Conservation (phyloP, 2,329 filamentous ascomycete species). For the Raffaelea albimanens region DNA sequence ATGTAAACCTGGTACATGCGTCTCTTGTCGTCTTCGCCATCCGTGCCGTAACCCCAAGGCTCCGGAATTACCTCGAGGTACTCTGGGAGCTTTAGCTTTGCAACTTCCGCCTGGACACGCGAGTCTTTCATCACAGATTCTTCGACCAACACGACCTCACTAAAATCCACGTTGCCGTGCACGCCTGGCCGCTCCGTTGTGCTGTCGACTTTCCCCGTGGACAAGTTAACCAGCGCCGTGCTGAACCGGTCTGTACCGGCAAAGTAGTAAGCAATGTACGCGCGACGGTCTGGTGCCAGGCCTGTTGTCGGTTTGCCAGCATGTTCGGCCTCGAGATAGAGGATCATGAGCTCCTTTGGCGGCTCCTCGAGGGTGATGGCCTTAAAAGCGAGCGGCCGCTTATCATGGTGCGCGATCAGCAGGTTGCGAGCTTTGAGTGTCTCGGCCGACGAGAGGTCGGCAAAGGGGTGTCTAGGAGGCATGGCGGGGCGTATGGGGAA, state of each 20-base stretch:
- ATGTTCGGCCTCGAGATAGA: slow-evolving; percentile 34
- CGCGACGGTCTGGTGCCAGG: slow-evolving; percentile 22
- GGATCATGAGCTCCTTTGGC: slow-evolving; percentile 34
- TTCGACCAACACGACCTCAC: slow-evolving; percentile 51
- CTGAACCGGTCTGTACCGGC: not conserved
- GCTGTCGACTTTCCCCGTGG: too few species aligned
- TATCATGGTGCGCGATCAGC: slow-evolving; percentile 14
- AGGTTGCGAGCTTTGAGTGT: not conserved
- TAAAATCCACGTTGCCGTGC: slow-evolving; percentile 49
- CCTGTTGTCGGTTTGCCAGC: slow-evolving; percentile 16
- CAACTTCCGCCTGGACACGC: slow-evolving; percentile 48
- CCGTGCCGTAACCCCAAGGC: slow-evolving; percentile 54
- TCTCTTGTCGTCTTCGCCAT: slow-evolving; percentile 19
- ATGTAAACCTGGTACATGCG: slow-evolving; percentile 50
- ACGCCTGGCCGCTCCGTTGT: too few species aligned
- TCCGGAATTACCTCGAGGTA: slow-evolving; percentile 49
- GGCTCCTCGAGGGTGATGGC: slow-evolving; percentile 42
- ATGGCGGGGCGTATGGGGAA: too few species aligned
- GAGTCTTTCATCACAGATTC: slow-evolving; percentile 43
- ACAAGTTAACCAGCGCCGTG: slow-evolving; percentile 21
- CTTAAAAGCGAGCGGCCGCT: slow-evolving; percentile 30
- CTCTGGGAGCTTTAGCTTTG: slow-evolving; percentile 50
- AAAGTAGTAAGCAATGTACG: slow-evolving; percentile 11
- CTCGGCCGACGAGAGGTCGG: not conserved
- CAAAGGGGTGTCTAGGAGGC: slow-evolving; percentile 2